phyloP scores from a whole-genome alignment of 2,329 filamentous ascomycete genomes.

The Aspergillus ochraceus region DNA sequence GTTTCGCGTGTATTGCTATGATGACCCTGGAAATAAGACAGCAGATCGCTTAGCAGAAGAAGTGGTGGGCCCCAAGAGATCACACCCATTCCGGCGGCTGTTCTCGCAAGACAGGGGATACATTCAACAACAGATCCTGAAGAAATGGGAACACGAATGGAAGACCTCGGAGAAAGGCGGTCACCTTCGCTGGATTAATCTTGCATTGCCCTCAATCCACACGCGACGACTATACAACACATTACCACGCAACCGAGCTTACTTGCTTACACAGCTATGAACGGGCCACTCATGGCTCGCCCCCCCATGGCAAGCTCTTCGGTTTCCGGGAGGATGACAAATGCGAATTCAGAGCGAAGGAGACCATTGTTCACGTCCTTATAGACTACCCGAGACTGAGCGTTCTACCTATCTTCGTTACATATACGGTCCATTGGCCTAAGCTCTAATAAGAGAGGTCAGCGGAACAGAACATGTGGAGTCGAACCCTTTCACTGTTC shows the following conservation, averaged over 20 bases:
- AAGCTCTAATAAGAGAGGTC: background rate
- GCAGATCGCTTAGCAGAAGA: slow-evolving; percentile 5
- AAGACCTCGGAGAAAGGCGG: slow-evolving; percentile 10
- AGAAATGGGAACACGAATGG: slow-evolving; percentile 14
- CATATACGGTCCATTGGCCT: too few relatives aligned
- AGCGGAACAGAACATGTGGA: background rate
- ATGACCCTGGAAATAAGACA: slow-evolving; percentile 1
- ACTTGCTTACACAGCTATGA: slow-evolving; percentile 22
- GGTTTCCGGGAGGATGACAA: slow-evolving; percentile 13
- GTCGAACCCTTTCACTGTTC: background rate
- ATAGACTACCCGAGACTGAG: slow-evolving; percentile 16
- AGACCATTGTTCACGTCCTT: slow-evolving; percentile 19
- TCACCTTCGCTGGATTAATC: slow-evolving; percentile 10
- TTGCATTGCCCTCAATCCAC: slow-evolving; percentile 4
- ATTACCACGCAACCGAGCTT: slow-evolving; percentile 14
- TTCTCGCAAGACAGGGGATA: slow-evolving; percentile 10
- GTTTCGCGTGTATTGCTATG: background rate
- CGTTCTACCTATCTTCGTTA: background rate
- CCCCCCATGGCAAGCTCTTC: slow-evolving; percentile 12
- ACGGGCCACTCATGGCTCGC: slow-evolving; percentile 25
- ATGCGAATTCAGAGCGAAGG: slow-evolving; percentile 17
- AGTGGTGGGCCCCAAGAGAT: background rate
- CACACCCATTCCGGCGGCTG: slow-evolving; percentile 8
- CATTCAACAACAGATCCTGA: slow-evolving; percentile 7
- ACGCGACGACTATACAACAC: slow-evolving; percentile 11